A percentile compares a stretch with the other conserved stretches of the same genome.
Evolutionary conservation across 2,329 filamentous ascomycete species (phyloP).

Genomic region (Endoconidiophora polonica): DNA sequence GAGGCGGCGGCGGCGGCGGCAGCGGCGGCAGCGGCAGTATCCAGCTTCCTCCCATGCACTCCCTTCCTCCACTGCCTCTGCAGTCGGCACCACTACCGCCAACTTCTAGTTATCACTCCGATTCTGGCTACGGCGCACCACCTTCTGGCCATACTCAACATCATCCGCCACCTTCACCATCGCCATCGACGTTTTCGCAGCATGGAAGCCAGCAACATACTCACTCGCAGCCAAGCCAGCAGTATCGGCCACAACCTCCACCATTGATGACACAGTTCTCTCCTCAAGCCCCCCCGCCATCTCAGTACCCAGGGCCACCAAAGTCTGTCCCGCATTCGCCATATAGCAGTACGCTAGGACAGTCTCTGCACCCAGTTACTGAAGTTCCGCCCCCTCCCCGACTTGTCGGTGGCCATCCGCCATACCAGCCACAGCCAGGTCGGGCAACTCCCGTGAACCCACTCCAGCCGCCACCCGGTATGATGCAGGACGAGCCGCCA

Average conservation of each 20-base stretch:
- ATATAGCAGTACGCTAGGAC: background rate
- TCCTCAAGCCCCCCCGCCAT: background rate
- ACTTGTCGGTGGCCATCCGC: background rate
- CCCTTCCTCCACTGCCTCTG: conserved; percentile 4
- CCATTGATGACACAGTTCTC: conserved; percentile 6
- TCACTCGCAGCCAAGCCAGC: background rate
- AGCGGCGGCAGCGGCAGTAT: background rate
- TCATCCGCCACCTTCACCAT: background rate
- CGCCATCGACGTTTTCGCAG: background rate
- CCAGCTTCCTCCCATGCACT: conserved; percentile 1
- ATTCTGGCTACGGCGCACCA: conserved; percentile 1
- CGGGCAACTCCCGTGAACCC: conserved; percentile 3
- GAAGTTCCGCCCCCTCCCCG: background rate
- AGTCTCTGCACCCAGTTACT: background rate
- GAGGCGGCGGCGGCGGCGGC: background rate
- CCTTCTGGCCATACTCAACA: background rate
- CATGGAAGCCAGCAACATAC: background rate
- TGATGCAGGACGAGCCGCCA: conserved; percentile 1
- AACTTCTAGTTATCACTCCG: conserved; percentile 9
- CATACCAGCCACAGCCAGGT: conserved; percentile 6
- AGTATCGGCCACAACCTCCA: conserved; percentile 5
- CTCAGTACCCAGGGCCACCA: background rate
- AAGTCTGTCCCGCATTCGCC: conserved; percentile 5
- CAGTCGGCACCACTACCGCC: conserved; percentile 7
- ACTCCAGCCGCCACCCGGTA: conserved; percentile 5